Evolutionary conservation across 1,139 yeast species (phyloP).

Genomic region (Saccharomycopsis phalli): DNA sequence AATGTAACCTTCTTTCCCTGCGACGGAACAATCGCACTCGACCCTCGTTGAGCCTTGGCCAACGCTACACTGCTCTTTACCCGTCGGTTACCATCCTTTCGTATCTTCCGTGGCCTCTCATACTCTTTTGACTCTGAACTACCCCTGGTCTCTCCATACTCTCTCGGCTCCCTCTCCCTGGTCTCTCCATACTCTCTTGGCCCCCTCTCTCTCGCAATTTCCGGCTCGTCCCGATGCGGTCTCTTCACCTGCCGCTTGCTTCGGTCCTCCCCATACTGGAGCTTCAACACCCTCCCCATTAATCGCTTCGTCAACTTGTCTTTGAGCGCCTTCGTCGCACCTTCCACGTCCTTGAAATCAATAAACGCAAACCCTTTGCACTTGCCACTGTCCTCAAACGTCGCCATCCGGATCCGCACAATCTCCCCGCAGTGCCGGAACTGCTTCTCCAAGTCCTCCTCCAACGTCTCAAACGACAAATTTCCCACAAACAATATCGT

Average conservation of each 20-base stretch:
- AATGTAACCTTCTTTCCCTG: constrained; percentile 84
- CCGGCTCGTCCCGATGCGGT: constrained; percentile 22
- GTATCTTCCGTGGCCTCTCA: constrained; percentile 25
- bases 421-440: constrained; percentile 76
- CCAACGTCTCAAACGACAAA: constrained; percentile 86
- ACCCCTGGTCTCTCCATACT: neutral
- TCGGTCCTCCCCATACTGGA: constrained; percentile 94
- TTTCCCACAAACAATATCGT: constrained; percentile 89
- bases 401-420: constrained; percentile 81
- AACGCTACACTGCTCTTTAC: constrained; percentile 79
- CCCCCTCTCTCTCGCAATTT: constrained; percentile 17
- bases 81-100: constrained; percentile 32
- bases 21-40: constrained; percentile 82
- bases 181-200: constrained; percentile 12
- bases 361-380: constrained; percentile 95
- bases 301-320: constrained; percentile 61
- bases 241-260: constrained; percentile 45
- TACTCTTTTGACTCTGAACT: neutral
- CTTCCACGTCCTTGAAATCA: constrained; percentile 72
- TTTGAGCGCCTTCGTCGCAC: constrained; percentile 75
- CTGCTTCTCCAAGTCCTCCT: constrained; percentile 66
- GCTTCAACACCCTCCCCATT: constrained; percentile 66
- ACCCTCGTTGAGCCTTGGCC: constrained; percentile 83
- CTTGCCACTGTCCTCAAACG: constrained; percentile 91
- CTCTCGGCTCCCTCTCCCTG: constrained; percentile 7